Evolutionary conservation across 768 basidiomycete genomes (phyloP), one percentile per base, ranked within the genome.

Genomic region (Lentinula sp.): DNA sequence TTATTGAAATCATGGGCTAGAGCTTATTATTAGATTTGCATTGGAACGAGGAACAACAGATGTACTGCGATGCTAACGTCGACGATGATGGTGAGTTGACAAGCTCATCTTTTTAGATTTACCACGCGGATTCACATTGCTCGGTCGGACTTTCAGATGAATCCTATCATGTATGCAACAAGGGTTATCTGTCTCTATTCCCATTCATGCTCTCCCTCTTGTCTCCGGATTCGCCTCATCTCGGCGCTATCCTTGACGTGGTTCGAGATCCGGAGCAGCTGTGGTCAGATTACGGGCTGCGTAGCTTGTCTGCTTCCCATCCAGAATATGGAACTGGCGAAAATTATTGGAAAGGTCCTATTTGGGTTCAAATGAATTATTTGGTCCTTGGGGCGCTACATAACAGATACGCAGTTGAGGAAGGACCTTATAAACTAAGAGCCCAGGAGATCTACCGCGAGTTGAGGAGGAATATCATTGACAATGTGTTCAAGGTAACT

Each of bases 351-450:
- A 89, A 88, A 67, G 95, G 96, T 1, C 92, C 95, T 2, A 90
- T 98, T 53, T 98, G 95, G 95, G 83, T 97, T 41, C 95, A 93
- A 72, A 95, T 98, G 90, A 98, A 98, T 73, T 98, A 94, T 70
- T 81, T 98, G 63, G 86, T 88, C 15, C 77, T 98, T 56, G 80
- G 84, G 32, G 84, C 93, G 12, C 74, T 98, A 61, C 79, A 93
- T 70, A 90, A 87, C 90, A 90, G 82, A 45, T 98, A 98, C 67
- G 86, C 84, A 10, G 79, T 77, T 1, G 79, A 87, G 66, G 78
- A 84, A 16, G 96, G 96, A n/a, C 95, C 96, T 1, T 80, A 91
- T 68, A 89, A 89, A 69, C 73, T 77, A 43, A 84, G 81, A 48
- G 93, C 96, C 4, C 80, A 79, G 67, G 76, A 86, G 64, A 91